Percentiles rank a stretch among this genome's conserved stretches.
phyloP scores from a whole-genome alignment of 108 stramenopile genomes.

The Bacterosira constricta region DNA sequence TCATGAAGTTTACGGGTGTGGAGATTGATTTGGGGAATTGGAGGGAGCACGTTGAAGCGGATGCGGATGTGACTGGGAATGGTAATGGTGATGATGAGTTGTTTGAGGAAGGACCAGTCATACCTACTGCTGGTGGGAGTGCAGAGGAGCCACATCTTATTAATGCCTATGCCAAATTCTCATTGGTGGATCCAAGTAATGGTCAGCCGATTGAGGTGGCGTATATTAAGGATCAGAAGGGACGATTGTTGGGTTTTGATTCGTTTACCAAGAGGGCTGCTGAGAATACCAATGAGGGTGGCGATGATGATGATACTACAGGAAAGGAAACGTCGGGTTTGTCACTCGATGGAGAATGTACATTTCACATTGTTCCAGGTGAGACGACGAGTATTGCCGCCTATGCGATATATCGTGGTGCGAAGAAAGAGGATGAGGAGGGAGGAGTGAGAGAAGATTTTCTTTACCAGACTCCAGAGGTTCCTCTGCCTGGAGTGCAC shows the following conservation, averaged over 20 bases:
- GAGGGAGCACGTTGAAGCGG: conserved; percentile 53
- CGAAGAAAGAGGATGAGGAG: conserved; percentile 16
- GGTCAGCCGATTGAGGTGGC: conserved; percentile 71
- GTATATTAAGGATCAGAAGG: conserved; percentile 79
- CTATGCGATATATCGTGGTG: conserved; percentile 46
- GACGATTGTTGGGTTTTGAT: conserved; percentile 73
- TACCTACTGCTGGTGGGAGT: neutral
- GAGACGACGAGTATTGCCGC: conserved; percentile 48
- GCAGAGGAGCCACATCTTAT: conserved; percentile 62
- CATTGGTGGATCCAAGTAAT: conserved; percentile 31
- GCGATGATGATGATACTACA: neutral
- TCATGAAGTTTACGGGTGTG: conserved; percentile 29
- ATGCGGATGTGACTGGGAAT: neutral
- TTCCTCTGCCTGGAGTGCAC: conserved; percentile 22
- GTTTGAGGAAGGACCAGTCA: neutral
- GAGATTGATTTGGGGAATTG: conserved; percentile 47
- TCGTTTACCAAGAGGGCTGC: conserved; percentile 35
- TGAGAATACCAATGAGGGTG: neutral
- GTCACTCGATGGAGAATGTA: conserved; percentile 39
- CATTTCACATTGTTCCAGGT: conserved; percentile 47
- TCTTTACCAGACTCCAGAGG: conserved; percentile 31
- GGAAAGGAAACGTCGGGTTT: neutral
- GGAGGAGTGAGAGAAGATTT: conserved; percentile 21
- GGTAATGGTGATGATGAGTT: conserved; percentile 9
- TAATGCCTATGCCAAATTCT: conserved; percentile 48